Evolutionary conservation across 371 early-diverging fungal genomes (phyloP).

Genomic region (Haplosporangium sp.): DNA sequence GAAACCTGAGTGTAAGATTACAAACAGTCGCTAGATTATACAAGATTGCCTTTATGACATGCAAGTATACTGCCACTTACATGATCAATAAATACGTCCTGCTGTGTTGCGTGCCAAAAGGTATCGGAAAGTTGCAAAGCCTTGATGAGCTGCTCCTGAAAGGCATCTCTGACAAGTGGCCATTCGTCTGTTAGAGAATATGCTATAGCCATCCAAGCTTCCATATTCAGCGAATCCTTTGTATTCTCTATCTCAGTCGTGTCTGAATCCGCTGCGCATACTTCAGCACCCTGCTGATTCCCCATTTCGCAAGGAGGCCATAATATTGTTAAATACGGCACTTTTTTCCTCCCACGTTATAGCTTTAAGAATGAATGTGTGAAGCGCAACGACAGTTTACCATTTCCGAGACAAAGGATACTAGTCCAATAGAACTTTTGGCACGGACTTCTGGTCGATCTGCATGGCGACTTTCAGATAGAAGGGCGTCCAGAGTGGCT

Average conservation of each 20-base stretch:
- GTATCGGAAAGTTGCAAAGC: neutral
- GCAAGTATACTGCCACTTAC: conserved; percentile 4
- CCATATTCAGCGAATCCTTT: neutral
- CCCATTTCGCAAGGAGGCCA: too few relatives aligned
- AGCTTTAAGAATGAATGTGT: too few relatives aligned
- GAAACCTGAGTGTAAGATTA: neutral
- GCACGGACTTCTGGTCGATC: conserved; percentile 46
- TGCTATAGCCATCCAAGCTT: conserved; percentile 24
- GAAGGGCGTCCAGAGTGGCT: conserved; percentile 7
- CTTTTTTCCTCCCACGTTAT: too few relatives aligned
- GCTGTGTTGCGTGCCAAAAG: neutral
- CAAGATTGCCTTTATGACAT: too few relatives aligned
- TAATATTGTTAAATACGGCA: too few relatives aligned
- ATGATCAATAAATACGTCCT: conserved; percentile 17
- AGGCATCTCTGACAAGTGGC: conserved; percentile 45
- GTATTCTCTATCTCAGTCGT: neutral
- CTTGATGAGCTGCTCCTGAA: conserved; percentile 30
- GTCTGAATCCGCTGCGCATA: too few relatives aligned
- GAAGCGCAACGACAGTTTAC: neutral
- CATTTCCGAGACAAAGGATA: conserved; percentile 19
- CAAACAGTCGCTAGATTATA: too few relatives aligned
- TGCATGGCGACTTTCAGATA: conserved; percentile 13
- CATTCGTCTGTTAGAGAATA: conserved; percentile 31
- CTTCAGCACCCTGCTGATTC: too few relatives aligned
- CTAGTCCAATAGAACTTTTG: conserved; percentile 33